Evolutionary conservation across 2,329 filamentous ascomycete genomes (phyloP), one percentile per base, ranked within the genome.

Genomic region (Mariannaea elegans): DNA sequence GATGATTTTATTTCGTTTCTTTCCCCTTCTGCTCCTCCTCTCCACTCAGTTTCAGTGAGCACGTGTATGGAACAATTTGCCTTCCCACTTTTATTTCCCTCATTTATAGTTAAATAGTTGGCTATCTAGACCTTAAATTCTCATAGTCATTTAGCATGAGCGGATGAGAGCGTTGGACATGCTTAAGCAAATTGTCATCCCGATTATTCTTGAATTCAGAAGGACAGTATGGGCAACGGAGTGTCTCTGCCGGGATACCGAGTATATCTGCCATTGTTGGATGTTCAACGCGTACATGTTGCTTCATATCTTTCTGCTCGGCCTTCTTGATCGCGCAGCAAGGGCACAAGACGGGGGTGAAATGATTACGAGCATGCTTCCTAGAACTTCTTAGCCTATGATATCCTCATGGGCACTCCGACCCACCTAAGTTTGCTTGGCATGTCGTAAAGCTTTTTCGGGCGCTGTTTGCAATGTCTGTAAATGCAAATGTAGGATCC

Each of bases 351-450:
- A 56, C 53, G 39, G 19, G 29, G 8, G 19, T 42, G 21, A 44
- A 42, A 38, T 56, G 53, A 19, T 44, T 56, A 10, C 53, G 45
- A 13, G 44, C 53, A 18, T 56, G 53, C 13, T 49, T 56, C 45
- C 53, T 56, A 18, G 5, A 8, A 4, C 8, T 7, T 38, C 4
- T 42, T 23, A 27, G 45, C 14, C 23, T 34, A 14, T 29, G 7
- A 47, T 14, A 34, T 34, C 9, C 16, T 41, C 21, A 24, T 12
- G 13, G 18, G 14, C 32, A 14, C 32, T 19, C 7, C 4, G 9
- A n/a, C 53, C 4, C 38, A 44, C 53, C 24, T 56, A 12, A 56
- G 36, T 38, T 10, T 27, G 38, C 53, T 49, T 18, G 7, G 53
- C 2, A 19, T 3, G 13, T 8, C 2, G n/a, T 56, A 56, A 1